Base-by-base conservation (phyloP, 768 basidiomycete genomes). In the Hebeloma cylindrosporum region DNA sequence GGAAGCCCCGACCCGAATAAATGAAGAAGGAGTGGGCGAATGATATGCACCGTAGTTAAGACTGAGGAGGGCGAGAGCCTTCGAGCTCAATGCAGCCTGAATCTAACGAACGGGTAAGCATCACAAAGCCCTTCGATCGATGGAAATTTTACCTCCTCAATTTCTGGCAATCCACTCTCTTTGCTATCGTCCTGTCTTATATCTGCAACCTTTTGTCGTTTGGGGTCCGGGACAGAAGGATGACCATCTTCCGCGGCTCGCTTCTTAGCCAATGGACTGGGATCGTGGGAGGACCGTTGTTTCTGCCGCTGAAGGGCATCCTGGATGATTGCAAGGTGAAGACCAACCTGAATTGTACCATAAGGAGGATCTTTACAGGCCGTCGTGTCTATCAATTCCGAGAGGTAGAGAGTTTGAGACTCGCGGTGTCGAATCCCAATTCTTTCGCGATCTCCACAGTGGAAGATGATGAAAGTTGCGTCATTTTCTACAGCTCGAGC, bases 391-490 rank as follows among this genome's bases (percentile, higher is more conserved):
- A 49, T 48, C 3, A 45, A 10, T 7, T 33, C 33, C 7, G 51
- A 53, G 3, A 53, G 16, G 14, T 32, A 48, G 1, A 53, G 27
- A 4, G 47, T 53, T 13, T 53, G 47, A 5, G 21, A 37, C 18
- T 43, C 34, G 10, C 51, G 36, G 11, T 45, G 47, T 6, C 51
- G 51, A 26, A 48, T 41, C 3, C 39, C 43, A 22, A 53, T 45
- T 4, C 44, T 23, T 17, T 53, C 51, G 7, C 37, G 21, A 13
- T 31, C 37, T 4, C 51, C 51, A 32, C 38, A 42, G 25, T 30
- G 41, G 11, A 53, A 27, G 3, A 53, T 20, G 8, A 53, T 25
- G 20, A 48, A 53, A 0, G 51, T 43, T 5, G 31, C 30, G 25
- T 53, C 43, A 13, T 34, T 23, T 3, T 23, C 28, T 10, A 49